Evolutionary conservation across 2,329 filamentous ascomycete species (phyloP).

Genomic region (Trichoderma sp.): DNA sequence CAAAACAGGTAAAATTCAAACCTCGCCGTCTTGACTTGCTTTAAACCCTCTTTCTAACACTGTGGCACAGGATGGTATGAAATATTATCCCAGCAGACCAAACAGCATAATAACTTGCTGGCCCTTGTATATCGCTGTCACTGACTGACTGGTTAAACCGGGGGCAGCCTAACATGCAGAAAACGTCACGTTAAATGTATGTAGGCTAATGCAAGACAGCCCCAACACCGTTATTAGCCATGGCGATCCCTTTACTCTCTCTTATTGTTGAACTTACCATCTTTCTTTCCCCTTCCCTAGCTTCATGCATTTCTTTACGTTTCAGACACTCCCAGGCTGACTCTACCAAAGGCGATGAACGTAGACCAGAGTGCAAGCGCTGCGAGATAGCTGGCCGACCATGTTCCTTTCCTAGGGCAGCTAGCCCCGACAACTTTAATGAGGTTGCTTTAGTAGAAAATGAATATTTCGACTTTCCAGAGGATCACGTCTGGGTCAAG

Average conservation of each 20-base stretch:
- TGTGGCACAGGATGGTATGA: neutral
- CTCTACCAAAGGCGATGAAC: neutral
- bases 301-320: no score
- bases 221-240: neutral
- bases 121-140: neutral
- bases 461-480: neutral
- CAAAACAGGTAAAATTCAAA: neutral
- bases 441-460: neutral
- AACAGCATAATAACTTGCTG: neutral
- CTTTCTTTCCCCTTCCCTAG: neutral
- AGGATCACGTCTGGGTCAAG: conserved; percentile 3
- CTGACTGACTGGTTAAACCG: neutral
- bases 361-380: neutral
- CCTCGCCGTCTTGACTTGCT: neutral
- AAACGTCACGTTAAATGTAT: conserved; percentile 13
- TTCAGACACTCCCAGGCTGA: neutral
- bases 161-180: conserved; percentile 7
- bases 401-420: neutral
- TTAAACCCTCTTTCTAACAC: neutral
- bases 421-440: neutral
- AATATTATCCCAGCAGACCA: neutral
- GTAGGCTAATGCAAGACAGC: neutral
- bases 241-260: neutral
- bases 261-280: neutral
- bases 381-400: conserved; percentile 5